phyloP scores from a whole-genome alignment of 257 asterid species.

The Forsythia suspensa region DNA sequence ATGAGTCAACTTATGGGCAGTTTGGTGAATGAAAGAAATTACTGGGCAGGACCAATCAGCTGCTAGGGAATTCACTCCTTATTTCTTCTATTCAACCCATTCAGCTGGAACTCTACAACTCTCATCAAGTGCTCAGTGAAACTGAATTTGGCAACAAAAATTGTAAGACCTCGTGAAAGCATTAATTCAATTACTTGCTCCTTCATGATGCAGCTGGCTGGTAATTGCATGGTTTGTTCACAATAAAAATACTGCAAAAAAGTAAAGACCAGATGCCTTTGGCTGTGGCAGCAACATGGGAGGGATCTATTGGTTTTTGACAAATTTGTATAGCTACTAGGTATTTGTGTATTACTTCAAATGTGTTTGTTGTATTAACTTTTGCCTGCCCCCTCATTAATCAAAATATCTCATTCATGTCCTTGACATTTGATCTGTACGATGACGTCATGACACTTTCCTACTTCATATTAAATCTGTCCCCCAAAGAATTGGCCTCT shows the following conservation, averaged over 20 bases:
- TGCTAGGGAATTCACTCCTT: background rate
- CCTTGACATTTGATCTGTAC: background rate
- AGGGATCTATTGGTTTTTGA: background rate
- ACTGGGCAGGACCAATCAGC: background rate
- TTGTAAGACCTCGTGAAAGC: background rate
- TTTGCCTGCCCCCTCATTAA: slow-evolving; percentile 3
- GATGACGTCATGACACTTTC: background rate
- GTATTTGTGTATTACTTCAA: background rate
- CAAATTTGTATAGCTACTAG: background rate
- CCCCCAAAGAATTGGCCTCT: background rate
- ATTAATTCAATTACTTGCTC: background rate
- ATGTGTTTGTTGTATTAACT: background rate
- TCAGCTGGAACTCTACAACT: background rate
- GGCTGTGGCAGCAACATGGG: background rate
- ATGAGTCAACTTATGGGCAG: background rate
- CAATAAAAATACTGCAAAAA: background rate
- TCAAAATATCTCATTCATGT: slow-evolving; percentile 8
- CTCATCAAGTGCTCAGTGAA: background rate
- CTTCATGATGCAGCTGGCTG: background rate
- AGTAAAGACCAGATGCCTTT: background rate
- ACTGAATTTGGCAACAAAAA: background rate
- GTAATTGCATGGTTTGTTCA: background rate
- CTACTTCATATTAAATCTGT: background rate
- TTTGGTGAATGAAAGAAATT: background rate
- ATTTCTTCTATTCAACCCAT: background rate